phyloP scores from a whole-genome alignment of 768 basidiomycete genomes.

The Tricholoma sp. region DNA sequence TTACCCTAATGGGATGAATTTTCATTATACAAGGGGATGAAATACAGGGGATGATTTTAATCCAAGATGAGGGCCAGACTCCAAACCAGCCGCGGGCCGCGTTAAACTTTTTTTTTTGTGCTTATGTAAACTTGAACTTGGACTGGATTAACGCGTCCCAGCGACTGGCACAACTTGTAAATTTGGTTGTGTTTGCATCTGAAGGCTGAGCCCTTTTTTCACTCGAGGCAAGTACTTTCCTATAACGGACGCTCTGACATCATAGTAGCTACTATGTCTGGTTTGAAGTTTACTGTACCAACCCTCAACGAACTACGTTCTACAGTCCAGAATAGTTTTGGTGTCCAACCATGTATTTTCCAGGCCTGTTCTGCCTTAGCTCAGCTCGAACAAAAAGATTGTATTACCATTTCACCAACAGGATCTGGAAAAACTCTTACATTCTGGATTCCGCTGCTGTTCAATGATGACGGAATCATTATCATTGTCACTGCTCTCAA shows the following conservation, averaged over 20 bases:
- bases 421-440: slow-evolving; percentile 21
- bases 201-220: no score
- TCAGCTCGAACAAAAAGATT: slow-evolving; percentile 9
- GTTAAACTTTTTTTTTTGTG: no score
- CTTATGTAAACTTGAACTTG: neutral
- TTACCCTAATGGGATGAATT: no score
- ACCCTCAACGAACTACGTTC: slow-evolving; percentile 3
- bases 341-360: slow-evolving; percentile 13
- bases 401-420: slow-evolving; percentile 17
- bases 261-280: neutral
- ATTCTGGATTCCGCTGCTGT: slow-evolving; percentile 19
- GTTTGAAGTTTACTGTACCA: neutral
- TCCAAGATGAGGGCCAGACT: no score
- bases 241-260: neutral
- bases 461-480: slow-evolving; percentile 9
- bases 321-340: slow-evolving; percentile 8
- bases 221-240: neutral
- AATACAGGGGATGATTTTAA: no score
- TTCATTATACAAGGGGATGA: no score
- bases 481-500: slow-evolving; percentile 19
- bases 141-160: neutral
- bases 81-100: no score
- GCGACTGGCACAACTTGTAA: no score
- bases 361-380: slow-evolving; percentile 10
- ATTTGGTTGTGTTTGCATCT: neutral